Percentiles rank a stretch among this genome's conserved stretches.
Conservation (phyloP, 2,329 filamentous ascomycete genomes). For the Aspergillus sp. region DNA sequence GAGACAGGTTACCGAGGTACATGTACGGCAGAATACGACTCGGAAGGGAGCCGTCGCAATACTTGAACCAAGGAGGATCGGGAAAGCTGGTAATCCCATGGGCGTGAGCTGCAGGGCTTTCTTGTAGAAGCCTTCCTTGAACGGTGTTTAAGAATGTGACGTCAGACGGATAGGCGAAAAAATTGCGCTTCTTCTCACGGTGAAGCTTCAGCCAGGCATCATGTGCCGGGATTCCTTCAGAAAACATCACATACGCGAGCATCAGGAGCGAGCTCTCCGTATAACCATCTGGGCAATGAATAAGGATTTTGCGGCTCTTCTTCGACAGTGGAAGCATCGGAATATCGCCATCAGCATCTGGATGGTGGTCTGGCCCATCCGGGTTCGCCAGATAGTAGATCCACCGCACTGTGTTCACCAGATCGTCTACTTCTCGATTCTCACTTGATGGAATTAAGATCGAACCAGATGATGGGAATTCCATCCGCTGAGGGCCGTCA, state of each 20-base stretch:
- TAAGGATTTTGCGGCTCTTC: conserved; percentile 68
- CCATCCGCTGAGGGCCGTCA: conserved; percentile 58
- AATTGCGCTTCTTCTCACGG: conserved; percentile 77
- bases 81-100: conserved; percentile 26
- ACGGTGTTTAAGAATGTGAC: conserved; percentile 78
- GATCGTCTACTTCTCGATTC: conserved; percentile 76
- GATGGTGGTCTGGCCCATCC: conserved; percentile 32
- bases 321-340: conserved; percentile 46
- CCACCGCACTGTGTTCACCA: conserved; percentile 86
- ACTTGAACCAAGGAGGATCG: conserved; percentile 75
- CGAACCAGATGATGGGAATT: conserved; percentile 94
- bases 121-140: conserved; percentile 69
- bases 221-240: conserved; percentile 74
- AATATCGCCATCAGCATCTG: conserved; percentile 57
- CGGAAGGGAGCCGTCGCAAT: conserved; percentile 85
- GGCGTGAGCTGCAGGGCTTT: conserved; percentile 32
- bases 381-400: conserved; percentile 81
- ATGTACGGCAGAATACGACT: conserved; percentile 89
- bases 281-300: conserved; percentile 94
- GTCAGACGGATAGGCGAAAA: conserved; percentile 93
- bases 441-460: conserved; percentile 83
- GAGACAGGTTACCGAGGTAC: conserved; percentile 89
- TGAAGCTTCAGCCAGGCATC: conserved; percentile 88
- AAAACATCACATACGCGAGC: conserved; percentile 91
- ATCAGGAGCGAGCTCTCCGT: conserved; percentile 89